Evolutionary conservation across 129 eudicot genomes (phyloP).

Genomic region (Centella asiatica): DNA sequence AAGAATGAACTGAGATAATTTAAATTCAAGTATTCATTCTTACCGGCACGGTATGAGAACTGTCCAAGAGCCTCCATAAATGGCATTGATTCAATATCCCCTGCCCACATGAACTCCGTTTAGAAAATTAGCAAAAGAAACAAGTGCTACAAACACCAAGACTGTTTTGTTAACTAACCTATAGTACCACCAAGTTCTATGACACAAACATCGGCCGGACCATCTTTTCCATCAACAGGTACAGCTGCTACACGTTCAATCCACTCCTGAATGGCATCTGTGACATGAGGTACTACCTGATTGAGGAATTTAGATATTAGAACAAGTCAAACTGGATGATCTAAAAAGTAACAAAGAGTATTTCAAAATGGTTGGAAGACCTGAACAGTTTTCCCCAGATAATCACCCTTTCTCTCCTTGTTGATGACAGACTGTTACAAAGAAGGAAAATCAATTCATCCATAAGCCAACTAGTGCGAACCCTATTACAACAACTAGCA

Average conservation of each 20-base stretch:
- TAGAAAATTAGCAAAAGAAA: not conserved
- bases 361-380: slow-evolving; percentile 12
- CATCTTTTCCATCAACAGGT: slow-evolving; percentile 92
- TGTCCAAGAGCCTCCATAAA: slow-evolving; percentile 93
- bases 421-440: slow-evolving; percentile 62
- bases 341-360: not conserved
- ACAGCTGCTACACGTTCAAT: slow-evolving; percentile 78
- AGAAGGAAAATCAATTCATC: slow-evolving; percentile 8
- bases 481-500: not conserved
- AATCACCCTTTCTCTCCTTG: slow-evolving; percentile 92
- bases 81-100: slow-evolving; percentile 95
- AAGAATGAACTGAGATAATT: not conserved
- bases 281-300: slow-evolving; percentile 94
- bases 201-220: slow-evolving; percentile 96
- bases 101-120: slow-evolving; percentile 23
- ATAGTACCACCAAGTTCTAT: slow-evolving; percentile 97
- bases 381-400: slow-evolving; percentile 91
- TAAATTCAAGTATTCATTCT: slow-evolving; percentile 4
- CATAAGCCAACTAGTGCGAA: not conserved
- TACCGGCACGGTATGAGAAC: slow-evolving; percentile 91
- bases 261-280: slow-evolving; percentile 97
- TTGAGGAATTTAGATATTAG: slow-evolving; percentile 5
- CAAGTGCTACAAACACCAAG: not conserved
- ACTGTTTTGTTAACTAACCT: slow-evolving; percentile 30
- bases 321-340: not conserved